phyloP scores from a whole-genome alignment of 768 basidiomycete species.

The Rossbeevera mucosa region DNA sequence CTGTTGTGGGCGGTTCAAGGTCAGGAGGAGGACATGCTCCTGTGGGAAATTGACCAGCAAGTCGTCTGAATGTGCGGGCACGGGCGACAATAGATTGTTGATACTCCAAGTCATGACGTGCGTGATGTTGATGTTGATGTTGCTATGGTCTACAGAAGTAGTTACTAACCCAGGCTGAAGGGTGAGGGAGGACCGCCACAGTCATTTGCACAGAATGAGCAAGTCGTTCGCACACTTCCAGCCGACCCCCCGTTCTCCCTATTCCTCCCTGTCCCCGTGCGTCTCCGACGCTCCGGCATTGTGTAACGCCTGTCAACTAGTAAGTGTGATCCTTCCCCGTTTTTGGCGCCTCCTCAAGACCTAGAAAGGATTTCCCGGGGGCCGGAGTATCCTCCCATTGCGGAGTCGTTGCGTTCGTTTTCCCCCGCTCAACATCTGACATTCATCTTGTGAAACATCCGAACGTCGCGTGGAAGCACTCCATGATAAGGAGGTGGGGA shows the following conservation, averaged over 20 bases:
- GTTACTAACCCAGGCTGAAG: neutral
- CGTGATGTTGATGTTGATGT: neutral
- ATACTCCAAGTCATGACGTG: neutral
- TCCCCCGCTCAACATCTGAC: neutral
- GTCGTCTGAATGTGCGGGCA: slow-evolving; percentile 33
- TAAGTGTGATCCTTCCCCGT: neutral
- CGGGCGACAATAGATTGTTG: neutral
- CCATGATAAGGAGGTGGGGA: neutral
- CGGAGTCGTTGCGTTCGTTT: neutral
- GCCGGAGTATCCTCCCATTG: neutral
- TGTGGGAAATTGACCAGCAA: slow-evolving; percentile 40
- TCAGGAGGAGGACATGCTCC: slow-evolving; percentile 50
- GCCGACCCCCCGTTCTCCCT: neutral
- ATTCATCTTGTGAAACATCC: slow-evolving; percentile 20
- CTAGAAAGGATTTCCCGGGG: slow-evolving; percentile 14
- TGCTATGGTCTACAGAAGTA: neutral
- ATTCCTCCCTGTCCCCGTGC: too few relatives aligned
- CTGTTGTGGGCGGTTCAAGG: slow-evolving; percentile 62
- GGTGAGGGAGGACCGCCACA: neutral
- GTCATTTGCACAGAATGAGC: neutral
- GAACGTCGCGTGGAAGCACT: slow-evolving; percentile 16
- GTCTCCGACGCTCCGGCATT: neutral
- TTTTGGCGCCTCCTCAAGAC: neutral
- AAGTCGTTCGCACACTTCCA: slow-evolving; percentile 12
- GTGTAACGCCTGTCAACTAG: neutral